Percentiles rank a stretch among this genome's conserved stretches.
Evolutionary conservation across 805 yeast species (phyloP).

Genomic region (Schizosaccharomyces japonicus): DNA sequence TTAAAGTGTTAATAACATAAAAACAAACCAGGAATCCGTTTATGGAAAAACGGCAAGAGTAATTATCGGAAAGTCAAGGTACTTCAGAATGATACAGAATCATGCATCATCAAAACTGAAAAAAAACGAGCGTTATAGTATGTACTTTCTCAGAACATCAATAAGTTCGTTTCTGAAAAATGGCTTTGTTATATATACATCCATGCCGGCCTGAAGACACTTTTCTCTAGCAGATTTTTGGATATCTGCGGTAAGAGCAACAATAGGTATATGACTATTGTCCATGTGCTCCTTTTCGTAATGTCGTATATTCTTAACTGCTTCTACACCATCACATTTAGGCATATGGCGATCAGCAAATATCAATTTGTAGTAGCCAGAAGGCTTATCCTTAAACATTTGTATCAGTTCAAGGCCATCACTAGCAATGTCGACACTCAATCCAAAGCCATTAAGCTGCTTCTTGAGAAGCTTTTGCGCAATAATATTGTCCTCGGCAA

Average conservation of each 20-base stretch:
- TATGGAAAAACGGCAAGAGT: neutral
- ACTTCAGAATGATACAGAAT: neutral
- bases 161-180: neutral
- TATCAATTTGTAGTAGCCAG: neutral
- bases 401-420: neutral
- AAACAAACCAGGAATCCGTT: neutral
- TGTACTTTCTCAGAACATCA: neutral
- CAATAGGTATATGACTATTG: neutral
- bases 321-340: slow-evolving; percentile 5
- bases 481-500: slow-evolving; percentile 4
- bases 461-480: slow-evolving; percentile 3
- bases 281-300: neutral
- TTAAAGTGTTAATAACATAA: neutral
- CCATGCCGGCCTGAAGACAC: slow-evolving; percentile 3
- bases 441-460: slow-evolving; percentile 1
- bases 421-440: neutral
- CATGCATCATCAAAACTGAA: neutral
- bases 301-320: neutral
- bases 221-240: neutral
- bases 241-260: slow-evolving; percentile 5
- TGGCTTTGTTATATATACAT: slow-evolving; percentile 2
- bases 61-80: neutral
- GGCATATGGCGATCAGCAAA: slow-evolving; percentile 6
- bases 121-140: neutral
- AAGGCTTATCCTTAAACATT: neutral